These are phyloP conservation scores for Xylaria sp. DNA, from an alignment of 2,329 filamentous ascomycete species.

Conservation along the genomic window DNA sequence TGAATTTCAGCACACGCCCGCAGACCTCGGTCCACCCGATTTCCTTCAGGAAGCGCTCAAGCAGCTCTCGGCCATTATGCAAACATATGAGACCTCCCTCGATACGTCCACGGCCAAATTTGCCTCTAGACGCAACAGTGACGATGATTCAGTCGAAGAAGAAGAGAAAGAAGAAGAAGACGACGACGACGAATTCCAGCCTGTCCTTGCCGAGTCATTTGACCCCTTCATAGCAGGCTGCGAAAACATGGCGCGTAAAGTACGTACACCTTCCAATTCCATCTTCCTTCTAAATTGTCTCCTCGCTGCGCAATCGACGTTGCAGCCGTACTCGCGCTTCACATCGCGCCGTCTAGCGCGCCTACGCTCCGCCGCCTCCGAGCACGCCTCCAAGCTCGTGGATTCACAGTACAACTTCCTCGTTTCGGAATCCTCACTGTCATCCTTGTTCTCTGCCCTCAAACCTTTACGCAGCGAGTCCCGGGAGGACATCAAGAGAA, in stretches of 20 bases:
- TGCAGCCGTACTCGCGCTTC: slow-evolving; percentile 70
- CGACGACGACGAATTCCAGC: slow-evolving; percentile 75
- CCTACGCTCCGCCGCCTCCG: slow-evolving; percentile 66
- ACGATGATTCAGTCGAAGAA: slow-evolving; percentile 6
- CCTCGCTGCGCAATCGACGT: slow-evolving; percentile 64
- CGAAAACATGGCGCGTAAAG: slow-evolving; percentile 70
- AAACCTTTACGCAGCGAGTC: slow-evolving; percentile 49
- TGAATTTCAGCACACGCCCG: slow-evolving; percentile 74
- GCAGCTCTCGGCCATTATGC: slow-evolving; percentile 80
- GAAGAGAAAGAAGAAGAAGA: slow-evolving; percentile 39
- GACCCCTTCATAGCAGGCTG: slow-evolving; percentile 87
- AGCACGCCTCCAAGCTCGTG: slow-evolving; percentile 67
- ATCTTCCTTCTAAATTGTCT: slow-evolving; percentile 81
- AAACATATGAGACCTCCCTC: slow-evolving; percentile 86
- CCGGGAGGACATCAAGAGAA: slow-evolving; percentile 62
- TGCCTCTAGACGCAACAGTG: background rate
- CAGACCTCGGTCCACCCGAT: slow-evolving; percentile 79
- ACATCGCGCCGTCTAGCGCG: slow-evolving; percentile 64
- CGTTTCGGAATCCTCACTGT: slow-evolving; percentile 77
- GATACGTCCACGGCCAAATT: slow-evolving; percentile 52
- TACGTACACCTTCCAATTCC: slow-evolving; percentile 66
- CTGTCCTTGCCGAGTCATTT: slow-evolving; percentile 80
- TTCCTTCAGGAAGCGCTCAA: slow-evolving; percentile 85
- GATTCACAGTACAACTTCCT: slow-evolving; percentile 79
- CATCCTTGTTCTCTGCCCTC: slow-evolving; percentile 69